A percentile compares a stretch with the other conserved stretches of the same genome.
phyloP scores from a whole-genome alignment of 2,329 filamentous ascomycete species.

The Aspergillus felis region DNA sequence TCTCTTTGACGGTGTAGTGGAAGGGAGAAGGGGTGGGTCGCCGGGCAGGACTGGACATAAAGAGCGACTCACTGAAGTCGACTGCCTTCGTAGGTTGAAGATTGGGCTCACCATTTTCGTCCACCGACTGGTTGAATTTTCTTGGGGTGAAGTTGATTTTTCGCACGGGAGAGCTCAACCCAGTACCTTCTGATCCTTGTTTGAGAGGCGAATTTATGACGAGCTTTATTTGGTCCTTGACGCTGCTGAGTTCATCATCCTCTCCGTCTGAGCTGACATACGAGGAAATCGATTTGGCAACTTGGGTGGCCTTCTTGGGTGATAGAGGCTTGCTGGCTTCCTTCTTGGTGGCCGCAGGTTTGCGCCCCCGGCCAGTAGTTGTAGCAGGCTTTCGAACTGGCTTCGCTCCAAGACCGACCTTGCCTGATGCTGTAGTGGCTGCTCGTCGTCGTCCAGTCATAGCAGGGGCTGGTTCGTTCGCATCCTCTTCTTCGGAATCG shows the following conservation, averaged over 20 bases:
- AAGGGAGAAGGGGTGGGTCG: slow-evolving; percentile 43
- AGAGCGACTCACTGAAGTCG: slow-evolving; percentile 28
- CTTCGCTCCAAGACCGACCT: slow-evolving; percentile 41
- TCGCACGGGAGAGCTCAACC: slow-evolving; percentile 33
- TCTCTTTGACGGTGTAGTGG: slow-evolving; percentile 40
- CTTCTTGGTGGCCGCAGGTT: slow-evolving; percentile 31
- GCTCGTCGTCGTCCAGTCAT: slow-evolving; percentile 21
- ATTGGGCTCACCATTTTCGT: slow-evolving; percentile 32
- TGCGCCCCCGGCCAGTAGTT: slow-evolving; percentile 26
- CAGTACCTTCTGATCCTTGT: slow-evolving; percentile 21
- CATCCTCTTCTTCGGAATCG: slow-evolving; percentile 41
- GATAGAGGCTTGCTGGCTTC: slow-evolving; percentile 38
- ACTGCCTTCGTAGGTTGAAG: slow-evolving; percentile 25
- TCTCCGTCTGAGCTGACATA: slow-evolving; percentile 38
- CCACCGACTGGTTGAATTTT: slow-evolving; percentile 22
- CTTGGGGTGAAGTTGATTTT: slow-evolving; percentile 28
- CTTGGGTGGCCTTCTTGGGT: slow-evolving; percentile 47
- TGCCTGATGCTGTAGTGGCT: slow-evolving; percentile 19
- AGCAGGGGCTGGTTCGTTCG: slow-evolving; percentile 22
- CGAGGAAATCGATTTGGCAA: slow-evolving; percentile 38
- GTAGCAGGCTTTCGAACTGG: slow-evolving; percentile 42
- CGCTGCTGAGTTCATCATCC: slow-evolving; percentile 41
- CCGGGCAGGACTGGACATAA: slow-evolving; percentile 44
- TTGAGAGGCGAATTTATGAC: slow-evolving; percentile 34
- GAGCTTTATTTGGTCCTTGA: slow-evolving; percentile 32